A percentile compares a stretch with the other conserved stretches of the same genome.
Conservation (phyloP, 2,329 filamentous ascomycete species). For the Beauveria sp. region DNA sequence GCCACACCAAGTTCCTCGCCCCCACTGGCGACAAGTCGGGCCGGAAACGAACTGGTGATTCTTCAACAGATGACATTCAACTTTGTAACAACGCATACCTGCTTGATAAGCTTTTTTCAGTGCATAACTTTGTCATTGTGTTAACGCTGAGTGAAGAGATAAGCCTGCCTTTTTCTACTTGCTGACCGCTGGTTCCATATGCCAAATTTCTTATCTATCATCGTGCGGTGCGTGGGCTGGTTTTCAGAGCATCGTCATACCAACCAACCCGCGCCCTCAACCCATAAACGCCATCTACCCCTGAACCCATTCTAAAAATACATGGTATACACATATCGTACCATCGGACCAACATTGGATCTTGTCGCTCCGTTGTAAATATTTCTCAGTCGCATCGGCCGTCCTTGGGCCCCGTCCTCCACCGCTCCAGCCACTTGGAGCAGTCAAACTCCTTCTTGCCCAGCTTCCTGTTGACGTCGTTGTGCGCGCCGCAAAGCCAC, state of each 20-base stretch:
- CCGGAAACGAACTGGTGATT: background rate
- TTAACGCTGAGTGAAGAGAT: background rate
- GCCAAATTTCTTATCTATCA: background rate
- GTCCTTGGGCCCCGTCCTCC: constrained; percentile 81
- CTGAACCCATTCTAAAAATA: background rate
- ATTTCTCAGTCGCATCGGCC: constrained; percentile 46
- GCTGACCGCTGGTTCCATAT: background rate
- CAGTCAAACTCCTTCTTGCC: constrained; percentile 92
- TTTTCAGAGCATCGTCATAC: background rate
- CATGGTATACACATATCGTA: background rate
- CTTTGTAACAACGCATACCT: background rate
- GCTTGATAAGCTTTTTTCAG: background rate
- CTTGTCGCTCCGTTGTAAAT: background rate
- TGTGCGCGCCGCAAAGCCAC: constrained; percentile 83
- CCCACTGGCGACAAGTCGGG: constrained; percentile 4
- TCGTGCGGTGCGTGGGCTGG: background rate
- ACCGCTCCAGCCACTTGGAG: constrained; percentile 82
- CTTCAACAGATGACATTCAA: background rate
- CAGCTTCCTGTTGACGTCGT: constrained; percentile 80
- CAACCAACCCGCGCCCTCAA: background rate
- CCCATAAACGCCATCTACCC: background rate
- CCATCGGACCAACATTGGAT: background rate
- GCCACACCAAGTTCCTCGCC: background rate
- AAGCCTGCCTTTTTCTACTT: background rate
- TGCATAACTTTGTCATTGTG: background rate